Base-by-base conservation (phyloP, 371 early-diverging fungal species). In the Blakeslea trispora region DNA sequence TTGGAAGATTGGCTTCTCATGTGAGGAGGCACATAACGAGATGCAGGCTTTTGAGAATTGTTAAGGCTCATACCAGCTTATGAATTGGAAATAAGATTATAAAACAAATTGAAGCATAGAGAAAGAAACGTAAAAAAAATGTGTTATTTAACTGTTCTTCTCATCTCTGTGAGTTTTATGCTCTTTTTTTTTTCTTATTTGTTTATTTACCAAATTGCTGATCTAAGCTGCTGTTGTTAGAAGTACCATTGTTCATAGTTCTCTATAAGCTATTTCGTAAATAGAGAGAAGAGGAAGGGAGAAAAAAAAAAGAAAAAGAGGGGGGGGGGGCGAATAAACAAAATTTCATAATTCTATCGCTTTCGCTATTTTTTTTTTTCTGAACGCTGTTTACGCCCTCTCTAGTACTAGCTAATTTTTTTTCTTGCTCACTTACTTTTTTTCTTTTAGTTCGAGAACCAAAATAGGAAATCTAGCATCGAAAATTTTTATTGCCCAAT, bases 31-130 rank as follows among this genome's bases (percentile, higher is more conserved):
- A 78, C 74, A 64, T 77, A 81, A 55, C 72, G 68, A 66, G 59
- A 54, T 11, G 57, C 39, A 59, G 55, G 65, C 39, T 59, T 62
- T 31, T 46, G 55, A 50, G 71, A 67, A 37, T 70, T 63, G 62
- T 80, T 75, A 64, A 85, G 68, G 68, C 82, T 77, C 84, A 85
- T 81, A 68, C 79, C 83, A 83, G 83, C 86, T 85, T 28, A 28
- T 28, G 3, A 7, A 28, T 28, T 28, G 28, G 5, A 76, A 57
- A 50, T 42, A 48, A 42, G 43, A 42, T 28, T 19, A n/a, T 17
- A 50, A 44, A 50, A 28, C 34, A n/a, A n/a, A n/a, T n/a, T n/a
- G n/a, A n/a, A n/a, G n/a, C n/a, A n/a, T n/a, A n/a, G n/a, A n/a
- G n/a, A n/a, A n/a, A n/a, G n/a, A n/a, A n/a, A n/a, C n/a, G n/a